These are phyloP conservation scores for Penicillium sp. DNA, from an alignment of 2,329 filamentous ascomycete genomes.

Conservation along the genomic window DNA sequence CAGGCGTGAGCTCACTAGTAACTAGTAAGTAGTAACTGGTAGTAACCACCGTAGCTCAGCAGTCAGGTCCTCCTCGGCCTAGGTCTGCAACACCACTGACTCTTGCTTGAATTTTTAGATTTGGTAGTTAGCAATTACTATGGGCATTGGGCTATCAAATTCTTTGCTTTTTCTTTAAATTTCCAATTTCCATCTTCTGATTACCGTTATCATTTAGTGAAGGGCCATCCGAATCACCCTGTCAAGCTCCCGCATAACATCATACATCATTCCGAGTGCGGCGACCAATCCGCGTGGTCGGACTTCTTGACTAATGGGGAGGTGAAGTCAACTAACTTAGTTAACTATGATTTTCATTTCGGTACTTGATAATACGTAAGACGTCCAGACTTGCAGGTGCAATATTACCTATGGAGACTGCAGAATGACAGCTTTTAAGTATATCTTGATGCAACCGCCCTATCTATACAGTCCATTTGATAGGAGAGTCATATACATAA, in stretches of 20 bases:
- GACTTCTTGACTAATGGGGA: not conserved
- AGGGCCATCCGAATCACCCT: not conserved
- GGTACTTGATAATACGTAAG: not conserved
- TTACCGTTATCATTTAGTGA: not conserved
- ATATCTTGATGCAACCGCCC: no score
- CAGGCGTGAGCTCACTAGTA: slow-evolving; percentile 23
- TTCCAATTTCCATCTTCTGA: not conserved
- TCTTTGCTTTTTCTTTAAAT: not conserved
- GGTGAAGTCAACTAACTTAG: no score
- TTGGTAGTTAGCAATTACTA: not conserved
- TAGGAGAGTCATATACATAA: no score
- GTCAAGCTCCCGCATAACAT: slow-evolving; percentile 16
- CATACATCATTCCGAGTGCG: slow-evolving; percentile 25
- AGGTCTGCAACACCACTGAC: not conserved
- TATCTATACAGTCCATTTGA: no score
- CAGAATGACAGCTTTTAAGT: no score
- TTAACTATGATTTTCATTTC: not conserved
- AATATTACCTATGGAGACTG: no score
- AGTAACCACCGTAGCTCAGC: not conserved
- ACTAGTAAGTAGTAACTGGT: not conserved
- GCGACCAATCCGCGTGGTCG: slow-evolving; percentile 24
- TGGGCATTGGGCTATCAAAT: not conserved
- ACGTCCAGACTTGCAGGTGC: not conserved
- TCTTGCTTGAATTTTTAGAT: not conserved
- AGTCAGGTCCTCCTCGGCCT: not conserved